phyloP scores from a whole-genome alignment of 2,329 filamentous ascomycete species.

The Paraphaeosphaeria minitans region DNA sequence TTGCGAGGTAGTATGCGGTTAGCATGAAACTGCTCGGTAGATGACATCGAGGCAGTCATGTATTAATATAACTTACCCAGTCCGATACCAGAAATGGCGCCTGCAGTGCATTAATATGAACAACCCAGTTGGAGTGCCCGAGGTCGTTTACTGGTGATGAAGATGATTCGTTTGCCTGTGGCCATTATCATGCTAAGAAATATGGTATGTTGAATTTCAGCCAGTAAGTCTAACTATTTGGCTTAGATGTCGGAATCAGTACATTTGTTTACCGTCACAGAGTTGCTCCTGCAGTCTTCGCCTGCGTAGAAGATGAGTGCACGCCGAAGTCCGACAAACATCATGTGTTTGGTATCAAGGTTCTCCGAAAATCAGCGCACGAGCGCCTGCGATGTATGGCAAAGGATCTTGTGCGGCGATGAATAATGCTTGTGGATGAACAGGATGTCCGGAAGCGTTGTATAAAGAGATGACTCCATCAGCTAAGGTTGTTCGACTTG shows the following conservation, averaged over 20 bases:
- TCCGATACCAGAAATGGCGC: conserved; percentile 30
- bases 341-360: too few relatives aligned
- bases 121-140: background rate
- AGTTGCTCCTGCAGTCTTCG: background rate
- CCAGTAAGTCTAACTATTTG: too few relatives aligned
- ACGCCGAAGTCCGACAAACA: background rate
- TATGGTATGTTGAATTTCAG: too few relatives aligned
- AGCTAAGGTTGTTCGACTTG: background rate
- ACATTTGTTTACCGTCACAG: background rate
- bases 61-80: background rate
- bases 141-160: conserved; percentile 31
- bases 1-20: conserved; percentile 35
- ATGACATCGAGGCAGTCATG: too few relatives aligned
- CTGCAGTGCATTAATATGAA: conserved; percentile 21
- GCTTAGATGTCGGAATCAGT: background rate
- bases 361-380: background rate
- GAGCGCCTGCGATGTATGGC: background rate
- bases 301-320: background rate
- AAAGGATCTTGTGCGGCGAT: too few relatives aligned
- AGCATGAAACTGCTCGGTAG: background rate
- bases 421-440: background rate
- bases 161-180: conserved; percentile 31
- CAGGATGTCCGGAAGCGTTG: background rate
- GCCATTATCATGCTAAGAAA: conserved; percentile 6
- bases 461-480: background rate